Base-by-base conservation (phyloP, 495 filamentous ascomycete species). In the Podospora sp. region DNA sequence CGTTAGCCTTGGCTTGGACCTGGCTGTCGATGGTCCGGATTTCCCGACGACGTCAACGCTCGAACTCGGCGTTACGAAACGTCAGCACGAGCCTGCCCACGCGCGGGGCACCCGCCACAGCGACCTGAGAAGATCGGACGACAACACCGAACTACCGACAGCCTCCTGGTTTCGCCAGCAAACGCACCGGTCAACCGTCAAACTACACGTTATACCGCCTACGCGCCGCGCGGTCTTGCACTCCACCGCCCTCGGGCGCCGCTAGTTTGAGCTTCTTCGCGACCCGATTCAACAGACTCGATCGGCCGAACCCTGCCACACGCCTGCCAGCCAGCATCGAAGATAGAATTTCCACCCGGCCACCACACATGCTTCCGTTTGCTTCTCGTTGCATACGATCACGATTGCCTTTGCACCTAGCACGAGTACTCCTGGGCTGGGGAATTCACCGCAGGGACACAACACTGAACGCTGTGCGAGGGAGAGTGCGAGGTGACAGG, bases 401-500 rank as follows among this genome's bases (percentile, higher is more conserved):
- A 3, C 36, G 61, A 20, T 46, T 46, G 22, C 60, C 14, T 66
- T 18, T 61, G 18, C 46, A 52, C 58, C 63, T 58, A 51, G 51
- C 63, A 27, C 63, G n/a, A 25, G 51, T 52, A 62, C 29, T 4
- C 58, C 56, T 29, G 26, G 63, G 27, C 57, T 35, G 33, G 64
- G 53, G 68, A 55, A 55, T 59, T 69, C 60, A 57, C 62, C 50
- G 63, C 65, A 63, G 36, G 67, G 62, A 68, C 65, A 64, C 22
- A 60, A 57, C 56, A 68, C 50, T 59, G 33, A 27, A 46, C 55
- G 26, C 61, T 68, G 33, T 65, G 24, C 52, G 26, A 65, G 51
- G 29, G 29, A 21, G 51, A 58, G 67, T 70, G 61, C 69, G 65
- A 66, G 62, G 68, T 73, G 74, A 75, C 73, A 67, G 65, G 55